Evolutionary conservation across 371 early-diverging fungal species (phyloP).

Genomic region (Zancudomyces culisetae): DNA sequence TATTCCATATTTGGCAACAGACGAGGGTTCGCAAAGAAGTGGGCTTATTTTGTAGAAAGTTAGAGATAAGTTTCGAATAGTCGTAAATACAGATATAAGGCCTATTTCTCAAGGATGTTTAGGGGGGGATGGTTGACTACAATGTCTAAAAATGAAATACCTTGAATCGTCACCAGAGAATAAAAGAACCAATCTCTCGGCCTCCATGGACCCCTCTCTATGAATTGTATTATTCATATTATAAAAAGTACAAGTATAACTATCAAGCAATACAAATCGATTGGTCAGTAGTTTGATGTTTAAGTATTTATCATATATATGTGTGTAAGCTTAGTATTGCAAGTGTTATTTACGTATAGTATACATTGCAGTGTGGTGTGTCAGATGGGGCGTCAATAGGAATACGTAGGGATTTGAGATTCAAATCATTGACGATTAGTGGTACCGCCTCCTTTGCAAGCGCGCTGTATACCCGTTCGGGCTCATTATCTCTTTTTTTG

Average conservation of each 20-base stretch:
- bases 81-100: too few species aligned
- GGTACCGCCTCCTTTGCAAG: background rate
- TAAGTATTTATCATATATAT: too few species aligned
- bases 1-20: slow-evolving; percentile 11
- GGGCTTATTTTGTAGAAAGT: slow-evolving; percentile 7
- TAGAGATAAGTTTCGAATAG: too few species aligned
- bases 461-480: background rate
- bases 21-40: slow-evolving; percentile 15
- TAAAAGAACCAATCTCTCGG: background rate
- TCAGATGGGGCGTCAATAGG: background rate
- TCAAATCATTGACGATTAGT: background rate
- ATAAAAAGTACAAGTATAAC: too few species aligned
- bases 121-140: too few species aligned
- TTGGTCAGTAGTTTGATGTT: too few species aligned
- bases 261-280: too few species aligned
- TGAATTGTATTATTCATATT: too few species aligned
- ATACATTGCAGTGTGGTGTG: background rate
- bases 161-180: slow-evolving; percentile 1
- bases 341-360: background rate
- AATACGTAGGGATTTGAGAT: background rate
- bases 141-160: too few species aligned
- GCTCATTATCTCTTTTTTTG: background rate
- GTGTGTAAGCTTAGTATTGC: too few species aligned
- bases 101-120: too few species aligned
- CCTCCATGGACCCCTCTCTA: background rate